A percentile compares a stretch with the other conserved stretches of the same genome.
Conservation (phyloP, 768 basidiomycete species). For the Mycena metata region DNA sequence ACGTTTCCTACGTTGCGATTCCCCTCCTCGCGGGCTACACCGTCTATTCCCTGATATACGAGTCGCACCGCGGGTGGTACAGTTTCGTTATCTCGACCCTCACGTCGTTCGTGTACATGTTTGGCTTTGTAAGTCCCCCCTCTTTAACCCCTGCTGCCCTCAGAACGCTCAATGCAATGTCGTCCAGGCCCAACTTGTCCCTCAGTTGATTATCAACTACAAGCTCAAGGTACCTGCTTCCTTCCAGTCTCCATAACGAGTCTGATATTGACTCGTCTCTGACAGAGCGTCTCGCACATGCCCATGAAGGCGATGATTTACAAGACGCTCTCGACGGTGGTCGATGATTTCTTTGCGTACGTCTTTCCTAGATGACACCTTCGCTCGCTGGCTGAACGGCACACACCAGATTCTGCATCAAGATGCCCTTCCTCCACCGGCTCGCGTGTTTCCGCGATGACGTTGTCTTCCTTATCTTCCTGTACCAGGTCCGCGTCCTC, state of each 20-base stretch:
- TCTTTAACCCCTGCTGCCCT: background rate
- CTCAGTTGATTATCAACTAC: constrained; percentile 96
- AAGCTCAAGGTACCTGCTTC: constrained; percentile 82
- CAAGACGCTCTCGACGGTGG: constrained; percentile 90
- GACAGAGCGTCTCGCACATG: constrained; percentile 95
- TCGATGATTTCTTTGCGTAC: constrained; percentile 94
- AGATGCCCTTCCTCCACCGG: constrained; percentile 96
- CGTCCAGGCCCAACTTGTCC: constrained; percentile 83
- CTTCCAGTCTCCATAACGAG: constrained; percentile 6
- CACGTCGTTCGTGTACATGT: constrained; percentile 95
- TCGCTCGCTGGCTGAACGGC: constrained; percentile 30
- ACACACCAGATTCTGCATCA: constrained; percentile 84
- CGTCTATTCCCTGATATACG: constrained; percentile 83
- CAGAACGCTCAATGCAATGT: constrained; percentile 34
- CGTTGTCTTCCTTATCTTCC: constrained; percentile 90
- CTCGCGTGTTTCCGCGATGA: constrained; percentile 93
- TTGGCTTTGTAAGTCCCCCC: constrained; percentile 90
- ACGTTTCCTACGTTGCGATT: constrained; percentile 91
- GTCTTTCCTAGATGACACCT: constrained; percentile 42
- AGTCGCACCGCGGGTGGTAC: constrained; percentile 95
- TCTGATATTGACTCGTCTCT: constrained; percentile 10
- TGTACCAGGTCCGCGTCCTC: constrained; percentile 82
- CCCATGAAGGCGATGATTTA: constrained; percentile 99
- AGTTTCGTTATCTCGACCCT: constrained; percentile 94
- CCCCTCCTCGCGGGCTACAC: constrained; percentile 85